Evolutionary conservation across 163 green algal species (phyloP), one percentile per base, ranked within the genome.

Genomic region (Picocystis sp.): DNA sequence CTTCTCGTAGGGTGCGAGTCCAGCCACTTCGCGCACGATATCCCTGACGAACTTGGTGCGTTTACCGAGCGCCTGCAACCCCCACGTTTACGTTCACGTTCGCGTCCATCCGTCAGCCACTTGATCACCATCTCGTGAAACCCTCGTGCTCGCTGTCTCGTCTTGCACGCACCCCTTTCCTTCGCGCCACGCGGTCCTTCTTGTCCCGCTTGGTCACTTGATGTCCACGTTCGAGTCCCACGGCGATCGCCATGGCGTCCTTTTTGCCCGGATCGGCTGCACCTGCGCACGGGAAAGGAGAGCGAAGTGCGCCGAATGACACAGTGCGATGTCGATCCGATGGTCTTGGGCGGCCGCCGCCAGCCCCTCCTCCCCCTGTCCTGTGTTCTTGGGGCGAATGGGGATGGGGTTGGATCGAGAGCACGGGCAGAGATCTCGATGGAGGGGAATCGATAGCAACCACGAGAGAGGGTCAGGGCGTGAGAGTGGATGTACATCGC

Each of bases 1-100:
- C 73, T 83, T 92, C 80, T 98, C 89, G 56, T 98, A 98, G 29
- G 89, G 89, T 13, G 89, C 84, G 54, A 93, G 74, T 33, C 89
- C 89, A 47, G 78, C 82, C 17, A 98, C 89, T 72, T 98, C 89
- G 17, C 81, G 76, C 15, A 98, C 69, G 33, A 98, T 77, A 17
- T 86, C 75, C 46, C 89, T 80, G 46, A 95, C 77, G 50, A 93
- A 83, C 67, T 88, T 89, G n/a, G 83, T 74, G 51, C 78, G 73
- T 77, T 93, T 94, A 70, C 74, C 77, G 15, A 78, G 55, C 17
- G 60, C 64, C 85, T 93, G 60, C 21, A 19, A 19, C 17, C 17
- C 17, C 17, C 17, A 19, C 34, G 50, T 24, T 50, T 9, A 6
- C 44, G 8, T 50, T 9, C 44, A 50, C 44, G 21, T 24, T 9